A percentile compares a stretch with the other conserved stretches of the same genome.
phyloP scores from a whole-genome alignment of 768 basidiomycete genomes.

The Boletus rufocinnamomeus region DNA sequence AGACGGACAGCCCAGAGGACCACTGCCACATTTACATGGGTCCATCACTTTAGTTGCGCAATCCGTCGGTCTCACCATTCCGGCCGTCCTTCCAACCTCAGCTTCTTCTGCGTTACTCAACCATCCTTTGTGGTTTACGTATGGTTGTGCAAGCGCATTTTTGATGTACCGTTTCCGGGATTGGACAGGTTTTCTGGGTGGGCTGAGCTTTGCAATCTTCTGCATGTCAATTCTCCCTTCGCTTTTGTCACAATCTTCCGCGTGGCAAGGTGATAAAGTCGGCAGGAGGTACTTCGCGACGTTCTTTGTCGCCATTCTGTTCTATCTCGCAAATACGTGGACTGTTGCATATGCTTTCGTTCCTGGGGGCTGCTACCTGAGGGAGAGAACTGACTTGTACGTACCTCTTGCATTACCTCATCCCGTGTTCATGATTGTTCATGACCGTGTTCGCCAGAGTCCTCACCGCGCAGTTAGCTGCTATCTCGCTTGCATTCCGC shows the following conservation, averaged over 20 bases:
- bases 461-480: constrained; percentile 51
- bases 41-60: constrained; percentile 66
- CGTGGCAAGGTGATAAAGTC: constrained; percentile 37
- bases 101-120: constrained; percentile 33
- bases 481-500: constrained; percentile 50
- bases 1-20: constrained; percentile 59
- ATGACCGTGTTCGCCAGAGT: constrained; percentile 42
- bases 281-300: constrained; percentile 56
- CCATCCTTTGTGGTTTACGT: constrained; percentile 54
- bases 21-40: constrained; percentile 71
- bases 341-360: constrained; percentile 93
- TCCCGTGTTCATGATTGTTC: neutral
- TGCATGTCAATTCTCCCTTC: constrained; percentile 63
- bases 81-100: constrained; percentile 33
- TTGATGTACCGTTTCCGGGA: constrained; percentile 60
- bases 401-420: constrained; percentile 26
- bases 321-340: constrained; percentile 72
- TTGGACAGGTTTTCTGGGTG: constrained; percentile 72
- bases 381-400: constrained; percentile 77
- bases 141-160: constrained; percentile 54
- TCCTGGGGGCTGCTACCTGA: constrained; percentile 70
- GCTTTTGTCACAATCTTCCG: constrained; percentile 50
- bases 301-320: constrained; percentile 59
- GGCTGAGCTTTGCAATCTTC: constrained; percentile 63
- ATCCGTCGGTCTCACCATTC: constrained; percentile 53